Evolutionary conservation across 257 asterid species (phyloP).

Genomic region (Ocimum tenuiflorum): DNA sequence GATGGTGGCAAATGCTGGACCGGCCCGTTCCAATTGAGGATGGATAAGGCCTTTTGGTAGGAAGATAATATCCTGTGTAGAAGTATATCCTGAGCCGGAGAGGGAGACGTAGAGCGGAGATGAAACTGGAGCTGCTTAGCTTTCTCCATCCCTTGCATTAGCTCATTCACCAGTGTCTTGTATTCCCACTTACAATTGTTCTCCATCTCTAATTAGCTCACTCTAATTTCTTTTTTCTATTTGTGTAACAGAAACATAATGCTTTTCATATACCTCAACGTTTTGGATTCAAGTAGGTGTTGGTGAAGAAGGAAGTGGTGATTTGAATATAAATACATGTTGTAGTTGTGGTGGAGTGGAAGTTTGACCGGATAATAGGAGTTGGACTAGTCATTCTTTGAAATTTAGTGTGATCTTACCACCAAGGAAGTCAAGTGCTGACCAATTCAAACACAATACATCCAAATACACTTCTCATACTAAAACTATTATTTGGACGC

Average conservation of each 20-base stretch:
- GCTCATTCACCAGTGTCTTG: constrained; percentile 48
- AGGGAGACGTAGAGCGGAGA: constrained; percentile 33
- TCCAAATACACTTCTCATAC: too few relatives aligned
- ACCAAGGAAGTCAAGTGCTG: constrained; percentile 26
- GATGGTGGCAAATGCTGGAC: constrained; percentile 22
- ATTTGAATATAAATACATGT: constrained; percentile 36
- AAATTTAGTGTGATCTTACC: constrained; percentile 19
- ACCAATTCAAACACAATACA: constrained; percentile 39
- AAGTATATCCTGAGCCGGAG: constrained; percentile 36
- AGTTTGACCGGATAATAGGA: constrained; percentile 70
- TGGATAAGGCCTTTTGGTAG: constrained; percentile 59
- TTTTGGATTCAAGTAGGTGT: too few relatives aligned
- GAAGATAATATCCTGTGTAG: constrained; percentile 66
- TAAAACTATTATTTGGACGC: too few relatives aligned
- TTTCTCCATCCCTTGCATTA: constrained; percentile 66
- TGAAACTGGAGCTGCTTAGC: constrained; percentile 57
- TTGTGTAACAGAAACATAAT: too few relatives aligned
- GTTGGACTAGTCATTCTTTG: constrained; percentile 40
- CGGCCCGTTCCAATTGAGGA: constrained; percentile 50
- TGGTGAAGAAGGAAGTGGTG: too few relatives aligned
- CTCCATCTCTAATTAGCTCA: constrained; percentile 40
- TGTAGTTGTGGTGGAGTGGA: constrained; percentile 34
- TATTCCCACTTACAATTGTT: constrained; percentile 30
- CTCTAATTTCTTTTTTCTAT: too few relatives aligned
- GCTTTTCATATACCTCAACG: too few relatives aligned